A percentile compares a stretch with the other conserved stretches of the same genome.
Conservation (phyloP, 2,329 filamentous ascomycete species). For the Xylariaceae sp. region DNA sequence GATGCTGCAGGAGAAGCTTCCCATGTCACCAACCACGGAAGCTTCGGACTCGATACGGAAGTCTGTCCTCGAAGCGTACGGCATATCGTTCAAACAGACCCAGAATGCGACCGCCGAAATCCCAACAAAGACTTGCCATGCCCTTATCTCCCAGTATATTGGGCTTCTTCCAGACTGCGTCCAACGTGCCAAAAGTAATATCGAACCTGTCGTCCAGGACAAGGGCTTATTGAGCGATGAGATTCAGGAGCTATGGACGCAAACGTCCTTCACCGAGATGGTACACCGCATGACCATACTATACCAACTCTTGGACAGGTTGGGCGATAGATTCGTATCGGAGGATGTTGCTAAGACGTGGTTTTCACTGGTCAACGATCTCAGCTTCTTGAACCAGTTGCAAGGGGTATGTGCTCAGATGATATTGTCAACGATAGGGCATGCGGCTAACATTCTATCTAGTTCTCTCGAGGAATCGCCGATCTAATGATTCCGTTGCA, state of each 20-base stretch:
- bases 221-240: constrained; percentile 32
- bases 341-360: constrained; percentile 59
- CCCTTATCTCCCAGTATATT: constrained; percentile 45
- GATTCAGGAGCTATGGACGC: constrained; percentile 27
- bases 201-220: constrained; percentile 47
- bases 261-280: constrained; percentile 53
- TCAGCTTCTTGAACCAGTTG: constrained; percentile 64
- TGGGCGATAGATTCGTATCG: constrained; percentile 49
- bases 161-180: constrained; percentile 45
- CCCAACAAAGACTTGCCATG: constrained; percentile 37
- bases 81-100: constrained; percentile 30
- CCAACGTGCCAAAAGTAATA: constrained; percentile 42
- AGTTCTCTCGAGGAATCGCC: constrained; percentile 22
- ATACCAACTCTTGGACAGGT: constrained; percentile 62
- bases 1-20: constrained; percentile 38
- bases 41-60: constrained; percentile 29
- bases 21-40: constrained; percentile 23
- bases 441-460: constrained; percentile 35
- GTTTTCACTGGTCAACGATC: constrained; percentile 67
- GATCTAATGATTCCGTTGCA: constrained; percentile 61
- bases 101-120: constrained; percentile 26
- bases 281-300: constrained; percentile 68
- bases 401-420: constrained; percentile 41
- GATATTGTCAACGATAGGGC: constrained; percentile 20
- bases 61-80: constrained; percentile 31